Percentiles rank a stretch among this genome's conserved stretches.
phyloP scores from a whole-genome alignment of 257 asterid species.

The Nicotiana noctiflora region DNA sequence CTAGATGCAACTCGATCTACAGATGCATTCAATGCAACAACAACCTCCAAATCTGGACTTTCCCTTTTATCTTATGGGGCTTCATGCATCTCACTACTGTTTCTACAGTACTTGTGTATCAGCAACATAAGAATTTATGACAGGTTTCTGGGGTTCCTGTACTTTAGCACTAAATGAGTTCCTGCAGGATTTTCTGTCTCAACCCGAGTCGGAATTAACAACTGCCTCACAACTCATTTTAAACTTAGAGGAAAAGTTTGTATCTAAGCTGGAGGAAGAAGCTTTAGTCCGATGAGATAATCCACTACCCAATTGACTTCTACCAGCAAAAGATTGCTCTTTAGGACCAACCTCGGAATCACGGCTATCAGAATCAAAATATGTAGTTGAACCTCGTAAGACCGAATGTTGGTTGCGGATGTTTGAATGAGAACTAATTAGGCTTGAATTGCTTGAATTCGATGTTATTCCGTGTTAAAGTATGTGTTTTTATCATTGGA shows the following conservation, averaged over 20 bases:
- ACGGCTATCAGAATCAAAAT: conserved; percentile 40
- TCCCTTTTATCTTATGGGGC: conserved; percentile 15
- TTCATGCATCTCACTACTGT: conserved; percentile 23
- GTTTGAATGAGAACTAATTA: no score
- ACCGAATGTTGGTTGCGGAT: conserved; percentile 19
- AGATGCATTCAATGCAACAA: no score
- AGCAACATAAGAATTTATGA: conserved; percentile 9
- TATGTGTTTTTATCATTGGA: no score
- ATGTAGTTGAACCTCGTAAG: conserved; percentile 29
- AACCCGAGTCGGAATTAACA: conserved; percentile 26
- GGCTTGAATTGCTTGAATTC: no score
- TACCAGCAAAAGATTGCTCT: conserved; percentile 25
- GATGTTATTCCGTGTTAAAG: no score
- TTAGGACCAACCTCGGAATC: conserved; percentile 55
- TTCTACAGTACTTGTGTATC: conserved; percentile 26
- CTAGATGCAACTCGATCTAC: no score
- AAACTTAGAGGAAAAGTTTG: conserved; percentile 19
- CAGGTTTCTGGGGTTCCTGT: conserved; percentile 15
- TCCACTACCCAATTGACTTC: conserved; percentile 37
- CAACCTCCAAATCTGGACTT: no score
- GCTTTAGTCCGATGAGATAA: conserved; percentile 70
- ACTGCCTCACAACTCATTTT: conserved; percentile 20
- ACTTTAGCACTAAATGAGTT: conserved; percentile 20
- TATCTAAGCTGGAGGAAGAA: conserved; percentile 22
- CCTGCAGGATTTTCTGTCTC: conserved; percentile 20